These are phyloP conservation scores for Colletotrichum sp. DNA, from an alignment of 2,329 filamentous ascomycete species.

Conservation along the genomic window DNA sequence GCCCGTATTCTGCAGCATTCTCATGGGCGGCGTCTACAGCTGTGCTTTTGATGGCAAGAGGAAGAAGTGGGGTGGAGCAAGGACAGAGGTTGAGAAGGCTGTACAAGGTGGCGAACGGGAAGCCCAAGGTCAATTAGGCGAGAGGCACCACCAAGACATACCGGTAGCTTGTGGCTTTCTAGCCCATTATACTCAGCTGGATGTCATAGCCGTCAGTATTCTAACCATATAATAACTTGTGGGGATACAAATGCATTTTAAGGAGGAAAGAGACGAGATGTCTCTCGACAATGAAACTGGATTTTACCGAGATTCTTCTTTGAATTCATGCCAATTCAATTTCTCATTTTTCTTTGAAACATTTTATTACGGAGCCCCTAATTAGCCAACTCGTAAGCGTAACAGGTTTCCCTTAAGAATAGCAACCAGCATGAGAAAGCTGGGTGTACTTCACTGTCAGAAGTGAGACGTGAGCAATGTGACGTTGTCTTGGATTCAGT, in stretches of 20 bases:
- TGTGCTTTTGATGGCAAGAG: conserved; percentile 41
- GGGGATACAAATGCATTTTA: not conserved
- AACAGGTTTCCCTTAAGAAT: not conserved
- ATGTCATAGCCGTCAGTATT: not conserved
- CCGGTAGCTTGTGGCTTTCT: not conserved
- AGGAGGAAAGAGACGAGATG: not conserved
- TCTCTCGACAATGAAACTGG: not conserved
- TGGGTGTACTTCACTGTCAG: not conserved
- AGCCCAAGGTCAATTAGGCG: not conserved
- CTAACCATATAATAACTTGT: not conserved
- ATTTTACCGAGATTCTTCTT: not conserved
- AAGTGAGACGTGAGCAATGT: not conserved
- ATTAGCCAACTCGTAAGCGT: not conserved
- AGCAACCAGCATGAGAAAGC: not conserved
- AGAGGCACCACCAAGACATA: not conserved
- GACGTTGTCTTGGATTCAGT: not conserved
- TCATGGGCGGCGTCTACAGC: conserved; percentile 42
- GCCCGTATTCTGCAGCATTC: conserved; percentile 36
- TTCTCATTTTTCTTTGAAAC: not conserved
- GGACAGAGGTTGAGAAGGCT: not conserved
- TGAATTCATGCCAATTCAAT: not conserved
- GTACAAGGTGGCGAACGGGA: not conserved
- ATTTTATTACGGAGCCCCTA: not conserved
- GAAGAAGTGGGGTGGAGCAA: conserved; percentile 41
- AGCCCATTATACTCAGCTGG: not conserved